These are phyloP conservation scores for Penium margaritaceum DNA, from an alignment of 139 green algal genomes.

Conservation along the genomic window DNA sequence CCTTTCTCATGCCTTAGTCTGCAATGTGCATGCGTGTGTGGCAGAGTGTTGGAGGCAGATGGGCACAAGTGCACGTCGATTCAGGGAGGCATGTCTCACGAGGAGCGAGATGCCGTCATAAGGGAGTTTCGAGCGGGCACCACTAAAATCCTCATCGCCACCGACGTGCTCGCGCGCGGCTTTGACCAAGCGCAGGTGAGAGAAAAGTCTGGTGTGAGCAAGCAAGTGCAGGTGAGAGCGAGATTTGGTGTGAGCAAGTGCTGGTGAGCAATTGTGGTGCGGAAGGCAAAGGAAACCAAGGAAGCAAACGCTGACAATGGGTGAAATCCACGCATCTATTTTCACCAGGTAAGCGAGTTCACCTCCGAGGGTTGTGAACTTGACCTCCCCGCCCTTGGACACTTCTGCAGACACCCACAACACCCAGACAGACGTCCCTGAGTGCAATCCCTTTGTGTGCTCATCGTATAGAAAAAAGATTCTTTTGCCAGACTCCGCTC, in stretches of 20 bases:
- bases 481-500: no score
- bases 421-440: no score
- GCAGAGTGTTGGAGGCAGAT: slow-evolving; percentile 50
- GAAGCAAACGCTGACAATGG: no score
- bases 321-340: slow-evolving; percentile 95
- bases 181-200: slow-evolving; percentile 90
- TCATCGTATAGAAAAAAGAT: no score
- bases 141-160: slow-evolving; percentile 82
- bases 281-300: no score
- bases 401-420: no score
- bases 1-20: neutral
- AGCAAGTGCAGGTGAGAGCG: no score
- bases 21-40: neutral
- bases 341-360: slow-evolving; percentile 76
- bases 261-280: slow-evolving; percentile 63
- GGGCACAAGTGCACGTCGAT: slow-evolving; percentile 85
- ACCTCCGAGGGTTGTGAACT: no score
- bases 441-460: no score
- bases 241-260: no score
- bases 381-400: no score
- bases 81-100: slow-evolving; percentile 75
- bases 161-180: slow-evolving; percentile 86
- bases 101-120: slow-evolving; percentile 80
- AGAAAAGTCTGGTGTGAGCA: no score
- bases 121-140: slow-evolving; percentile 3